Base-by-base conservation (phyloP, 257 asterid genomes). In the Ilex asprella region DNA sequence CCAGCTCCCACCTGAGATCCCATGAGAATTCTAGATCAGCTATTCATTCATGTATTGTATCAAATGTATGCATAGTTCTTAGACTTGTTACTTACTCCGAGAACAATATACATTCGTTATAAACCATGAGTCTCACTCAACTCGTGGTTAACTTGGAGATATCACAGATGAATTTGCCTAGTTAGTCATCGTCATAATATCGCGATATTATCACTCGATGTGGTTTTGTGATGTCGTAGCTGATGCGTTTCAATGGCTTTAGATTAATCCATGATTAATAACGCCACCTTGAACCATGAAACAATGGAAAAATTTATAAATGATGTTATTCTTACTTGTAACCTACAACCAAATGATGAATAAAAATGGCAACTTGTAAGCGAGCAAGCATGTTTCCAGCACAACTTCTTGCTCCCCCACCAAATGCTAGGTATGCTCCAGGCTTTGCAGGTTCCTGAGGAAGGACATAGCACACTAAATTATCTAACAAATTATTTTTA, bases 381-480 rank as follows among this genome's bases (percentile, higher is more conserved):
- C 88, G 75, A 47, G 89, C 89, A 54, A 74, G 80, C 93, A 85
- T 82, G 59, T 82, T 85, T 56, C 93, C 89, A 1, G 85, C 68
- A 59, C 93, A 85, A 6, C 57, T 67, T 75, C 93, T 78, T 50
- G 85, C 10, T 15, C 93, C 93, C 21, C 81, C 89, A 13, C 93
- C 93, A 3, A 85, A 85, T 16, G 64, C 87, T 43, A 80, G n/a
- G 55, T 80, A 66, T 21, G 89, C 63, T 55, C 88, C 92, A 0
- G 84, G 62, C 73, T 68, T 71, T 3, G 86, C 60, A 44, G 67
- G 56, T 47, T 70, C 75, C 91, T 81, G 63, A 61, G 30, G 55
- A 44, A 39, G 12, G 16, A 55, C 39, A 11, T 35, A 16, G 9
- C 16, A 41, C 12, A 47, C 44, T 32, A 44, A 12, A 59, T 15